Evolutionary conservation across 352 stramenopile species (phyloP).

Genomic region (Phytophthora pini): DNA sequence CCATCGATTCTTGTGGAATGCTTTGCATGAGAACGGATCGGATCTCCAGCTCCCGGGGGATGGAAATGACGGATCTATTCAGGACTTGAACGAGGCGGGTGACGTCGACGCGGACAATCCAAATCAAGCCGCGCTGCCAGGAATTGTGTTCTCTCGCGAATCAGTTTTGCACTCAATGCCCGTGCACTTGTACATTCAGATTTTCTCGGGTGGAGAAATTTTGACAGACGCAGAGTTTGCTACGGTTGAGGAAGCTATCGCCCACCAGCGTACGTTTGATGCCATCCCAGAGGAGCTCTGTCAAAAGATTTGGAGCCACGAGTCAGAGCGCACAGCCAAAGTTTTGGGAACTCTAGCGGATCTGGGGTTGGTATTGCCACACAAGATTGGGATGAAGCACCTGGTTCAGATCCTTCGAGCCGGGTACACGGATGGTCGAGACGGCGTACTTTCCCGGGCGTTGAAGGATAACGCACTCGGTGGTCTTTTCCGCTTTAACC

Average conservation of each 20-base stretch:
- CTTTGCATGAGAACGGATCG: constrained; percentile 53
- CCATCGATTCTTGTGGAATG: constrained; percentile 77
- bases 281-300: constrained; percentile 48
- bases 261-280: constrained; percentile 52
- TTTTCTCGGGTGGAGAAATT: constrained; percentile 74
- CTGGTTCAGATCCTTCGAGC: constrained; percentile 74
- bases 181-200: constrained; percentile 80
- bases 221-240: constrained; percentile 60
- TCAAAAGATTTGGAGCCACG: constrained; percentile 76
- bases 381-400: constrained; percentile 87
- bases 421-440: constrained; percentile 70
- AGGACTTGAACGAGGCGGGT: constrained; percentile 40
- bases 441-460: constrained; percentile 68
- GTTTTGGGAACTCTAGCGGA: constrained; percentile 76
- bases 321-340: constrained; percentile 74
- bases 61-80: constrained; percentile 46
- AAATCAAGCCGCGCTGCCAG: constrained; percentile 19
- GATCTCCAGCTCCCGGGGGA: constrained; percentile 49
- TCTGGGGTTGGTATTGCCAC: constrained; percentile 67
- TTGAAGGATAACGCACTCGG: constrained; percentile 81
- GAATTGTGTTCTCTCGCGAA: constrained; percentile 81
- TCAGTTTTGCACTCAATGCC: constrained; percentile 79
- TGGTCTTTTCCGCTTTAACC: constrained; percentile 70
- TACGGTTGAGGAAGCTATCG: constrained; percentile 61
- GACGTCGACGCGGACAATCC: constrained; percentile 3